Percentiles rank a stretch among this genome's conserved stretches.
Conservation (phyloP, 352 stramenopile genomes). For the Phytophthora pluvialis region DNA sequence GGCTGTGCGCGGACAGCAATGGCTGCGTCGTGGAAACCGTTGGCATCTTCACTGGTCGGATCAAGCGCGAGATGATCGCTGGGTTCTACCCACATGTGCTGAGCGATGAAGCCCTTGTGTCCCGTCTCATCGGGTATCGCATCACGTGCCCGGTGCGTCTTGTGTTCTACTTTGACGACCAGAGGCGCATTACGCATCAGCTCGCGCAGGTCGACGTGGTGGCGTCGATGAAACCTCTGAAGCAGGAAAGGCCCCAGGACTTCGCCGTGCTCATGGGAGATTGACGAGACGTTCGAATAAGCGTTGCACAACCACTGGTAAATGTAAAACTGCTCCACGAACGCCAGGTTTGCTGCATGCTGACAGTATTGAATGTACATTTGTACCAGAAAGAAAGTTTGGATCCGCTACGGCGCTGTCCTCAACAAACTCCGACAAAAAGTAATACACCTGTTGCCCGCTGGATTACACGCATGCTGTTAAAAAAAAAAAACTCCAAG, state of each 20-base stretch:
- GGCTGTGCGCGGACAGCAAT: conserved; percentile 8
- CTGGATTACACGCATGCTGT: too few species aligned
- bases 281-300: too few species aligned
- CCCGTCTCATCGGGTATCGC: background rate
- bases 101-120: background rate
- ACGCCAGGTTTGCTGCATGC: too few species aligned
- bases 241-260: background rate
- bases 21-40: conserved; percentile 10
- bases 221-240: background rate
- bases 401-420: too few species aligned
- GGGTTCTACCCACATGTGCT: conserved; percentile 3
- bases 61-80: conserved; percentile 10
- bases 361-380: too few species aligned
- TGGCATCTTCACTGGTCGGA: conserved; percentile 8
- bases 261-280: too few species aligned
- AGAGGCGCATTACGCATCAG: conserved; percentile 1
- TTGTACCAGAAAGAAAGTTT: too few species aligned
- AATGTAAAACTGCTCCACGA: too few species aligned
- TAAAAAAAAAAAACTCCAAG: too few species aligned
- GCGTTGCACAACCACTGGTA: too few species aligned
- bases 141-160: conserved; percentile 3
- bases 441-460: too few species aligned
- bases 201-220: conserved; percentile 5
- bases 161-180: conserved; percentile 2
- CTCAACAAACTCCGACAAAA: too few species aligned